Percentiles rank a stretch among this genome's conserved stretches.
Evolutionary conservation across 2,329 filamentous ascomycete genomes (phyloP).

Genomic region (Dothistroma septosporum): DNA sequence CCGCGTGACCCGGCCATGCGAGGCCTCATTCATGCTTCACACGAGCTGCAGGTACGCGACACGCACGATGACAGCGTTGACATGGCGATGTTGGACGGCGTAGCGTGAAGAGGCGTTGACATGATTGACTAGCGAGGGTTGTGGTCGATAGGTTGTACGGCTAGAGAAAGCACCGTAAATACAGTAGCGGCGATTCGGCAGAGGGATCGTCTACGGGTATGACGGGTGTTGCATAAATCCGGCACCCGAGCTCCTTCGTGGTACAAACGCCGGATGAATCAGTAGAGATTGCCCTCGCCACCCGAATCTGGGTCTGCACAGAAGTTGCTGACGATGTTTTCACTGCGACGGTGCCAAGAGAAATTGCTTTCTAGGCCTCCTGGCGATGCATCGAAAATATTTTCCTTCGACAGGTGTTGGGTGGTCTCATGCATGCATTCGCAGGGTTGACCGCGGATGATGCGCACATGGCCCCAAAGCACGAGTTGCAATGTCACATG

Average conservation of each 20-base stretch:
- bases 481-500: background rate
- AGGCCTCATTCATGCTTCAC: background rate
- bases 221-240: background rate
- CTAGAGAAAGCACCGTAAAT: background rate
- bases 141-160: background rate
- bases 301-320: background rate
- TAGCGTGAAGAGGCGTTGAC: background rate
- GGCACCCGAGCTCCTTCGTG: background rate
- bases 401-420: background rate
- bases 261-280: background rate
- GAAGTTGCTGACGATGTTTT: background rate
- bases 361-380: background rate
- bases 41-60: slow-evolving; percentile 1
- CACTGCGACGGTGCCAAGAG: background rate
- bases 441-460: no score
- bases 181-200: slow-evolving; percentile 2
- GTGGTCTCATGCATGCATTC: background rate
- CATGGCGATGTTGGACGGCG: background rate
- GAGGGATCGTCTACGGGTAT: background rate
- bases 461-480: no score
- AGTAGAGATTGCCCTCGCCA: background rate
- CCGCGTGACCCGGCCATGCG: background rate
- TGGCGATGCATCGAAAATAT: background rate
- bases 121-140: background rate
- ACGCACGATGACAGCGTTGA: background rate